Evolutionary conservation across 257 asterid genomes (phyloP).

Genomic region (Solanum bulbocastanum): DNA sequence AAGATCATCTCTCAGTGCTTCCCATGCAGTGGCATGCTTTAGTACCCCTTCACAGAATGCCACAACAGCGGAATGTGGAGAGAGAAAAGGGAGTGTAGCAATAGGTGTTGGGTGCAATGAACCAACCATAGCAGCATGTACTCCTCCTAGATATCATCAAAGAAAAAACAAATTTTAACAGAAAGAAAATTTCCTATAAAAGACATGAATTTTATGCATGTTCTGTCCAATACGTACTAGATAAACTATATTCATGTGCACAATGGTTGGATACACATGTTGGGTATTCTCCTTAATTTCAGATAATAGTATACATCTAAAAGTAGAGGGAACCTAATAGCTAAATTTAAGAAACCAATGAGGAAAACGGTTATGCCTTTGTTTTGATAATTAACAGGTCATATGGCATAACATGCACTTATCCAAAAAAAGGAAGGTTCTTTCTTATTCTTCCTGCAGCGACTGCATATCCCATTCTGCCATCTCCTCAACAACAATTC

Average conservation of each 20-base stretch:
- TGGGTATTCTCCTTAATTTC: neutral
- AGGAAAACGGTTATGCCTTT: neutral
- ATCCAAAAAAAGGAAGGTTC: neutral
- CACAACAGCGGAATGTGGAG: constrained; percentile 96
- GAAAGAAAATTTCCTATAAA: neutral
- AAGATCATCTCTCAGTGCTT: constrained; percentile 76
- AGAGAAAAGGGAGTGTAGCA: constrained; percentile 90
- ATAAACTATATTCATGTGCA: neutral
- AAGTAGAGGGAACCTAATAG: neutral
- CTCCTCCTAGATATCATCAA: constrained; percentile 62
- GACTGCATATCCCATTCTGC: neutral
- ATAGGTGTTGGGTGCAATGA: constrained; percentile 85
- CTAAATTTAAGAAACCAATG: neutral
- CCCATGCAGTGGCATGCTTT: constrained; percentile 97
- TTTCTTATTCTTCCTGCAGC: neutral
- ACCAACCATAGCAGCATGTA: constrained; percentile 99
- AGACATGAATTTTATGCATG: neutral
- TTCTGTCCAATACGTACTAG: neutral
- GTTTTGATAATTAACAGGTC: neutral
- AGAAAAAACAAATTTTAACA: constrained; percentile 2
- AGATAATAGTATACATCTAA: neutral
- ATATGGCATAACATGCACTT: neutral
- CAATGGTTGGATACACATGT: neutral
- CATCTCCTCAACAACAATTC: neutral
- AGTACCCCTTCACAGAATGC: constrained; percentile 92